Conservation (phyloP, 176 grass and related monocot species). For the Luzula sylvatica region DNA sequence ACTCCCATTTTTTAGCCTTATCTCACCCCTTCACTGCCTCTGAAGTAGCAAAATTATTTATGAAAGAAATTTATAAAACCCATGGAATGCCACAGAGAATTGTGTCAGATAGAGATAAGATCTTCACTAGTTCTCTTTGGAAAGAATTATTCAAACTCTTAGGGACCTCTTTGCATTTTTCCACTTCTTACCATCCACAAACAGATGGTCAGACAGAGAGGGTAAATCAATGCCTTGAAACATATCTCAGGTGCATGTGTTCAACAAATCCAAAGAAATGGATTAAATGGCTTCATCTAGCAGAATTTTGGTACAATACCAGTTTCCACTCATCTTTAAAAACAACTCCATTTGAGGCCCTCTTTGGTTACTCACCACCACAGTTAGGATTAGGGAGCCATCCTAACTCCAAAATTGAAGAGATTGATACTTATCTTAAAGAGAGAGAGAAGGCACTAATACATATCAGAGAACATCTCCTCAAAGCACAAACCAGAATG, state of each 20-base stretch:
- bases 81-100: not conserved
- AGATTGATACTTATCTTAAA: not conserved
- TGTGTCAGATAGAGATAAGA: not conserved
- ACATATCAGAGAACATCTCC: not conserved
- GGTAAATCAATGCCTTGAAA: too few species aligned
- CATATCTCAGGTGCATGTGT: too few species aligned
- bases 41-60: not conserved
- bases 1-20: too few species aligned
- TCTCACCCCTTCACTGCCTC: not conserved
- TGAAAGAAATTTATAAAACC: not conserved
- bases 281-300: not conserved
- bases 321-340: too few species aligned
- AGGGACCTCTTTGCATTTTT: not conserved
- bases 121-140: too few species aligned
- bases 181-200: not conserved
- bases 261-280: too few species aligned
- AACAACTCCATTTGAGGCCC: not conserved
- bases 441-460: not conserved
- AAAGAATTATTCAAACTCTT: not conserved
- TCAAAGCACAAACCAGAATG: not conserved
- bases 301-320: not conserved
- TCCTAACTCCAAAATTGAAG: not conserved
- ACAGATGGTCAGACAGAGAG: too few species aligned
- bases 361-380: not conserved
- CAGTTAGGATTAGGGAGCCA: not conserved